Base-by-base conservation (phyloP, 768 basidiomycete species). In the Cystoderma amianthinum region DNA sequence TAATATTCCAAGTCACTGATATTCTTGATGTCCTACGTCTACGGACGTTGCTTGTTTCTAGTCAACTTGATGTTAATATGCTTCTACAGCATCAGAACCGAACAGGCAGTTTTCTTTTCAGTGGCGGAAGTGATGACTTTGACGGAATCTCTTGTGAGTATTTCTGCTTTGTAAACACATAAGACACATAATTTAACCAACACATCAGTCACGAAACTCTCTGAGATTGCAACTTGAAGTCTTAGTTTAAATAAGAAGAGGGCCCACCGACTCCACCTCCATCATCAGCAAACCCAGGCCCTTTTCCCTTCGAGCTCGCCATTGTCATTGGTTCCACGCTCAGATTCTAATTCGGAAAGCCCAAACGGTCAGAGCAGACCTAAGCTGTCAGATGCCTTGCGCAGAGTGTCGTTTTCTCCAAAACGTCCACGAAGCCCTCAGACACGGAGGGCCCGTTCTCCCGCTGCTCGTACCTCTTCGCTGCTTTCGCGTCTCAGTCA, bases 391-490 rank as follows among this genome's bases (percentile, higher is more conserved):
- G 86, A 89, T 51, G 78, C 84, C 3, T 67, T 91, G 6, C 75
- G 76, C 23, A 75, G 76, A 32, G 74, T 83, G 28, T 74, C 76
- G 0, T 85, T 89, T 59, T 87, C 85, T 11, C 86, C 86, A 1
- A 80, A 82, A 53, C 74, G 87, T 11, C 86, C 84, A 1, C 76
- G 83, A 7, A 76, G 62, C 42, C 60, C 70, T 3, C 61, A 56
- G 18, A 47, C 59, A 19, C 44, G 40, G 19, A 49, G 32, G 20
- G 47, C 50, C 11, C 35, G 39, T 9, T 38, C 42, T 13, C 37
- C 32, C 4, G 39, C 36, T 16, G 32, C n/a, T 6, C 24, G 17
- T 34, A 34, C 52, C 17, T 38, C 42, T 22, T 62, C 64, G 19
- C 58, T 62, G 9, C 46, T 53, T 1, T 39, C 51, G 2, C 50